These are phyloP conservation scores for Discostella pseudostelligera DNA, from an alignment of 108 stramenopile species.

Conservation along the genomic window DNA sequence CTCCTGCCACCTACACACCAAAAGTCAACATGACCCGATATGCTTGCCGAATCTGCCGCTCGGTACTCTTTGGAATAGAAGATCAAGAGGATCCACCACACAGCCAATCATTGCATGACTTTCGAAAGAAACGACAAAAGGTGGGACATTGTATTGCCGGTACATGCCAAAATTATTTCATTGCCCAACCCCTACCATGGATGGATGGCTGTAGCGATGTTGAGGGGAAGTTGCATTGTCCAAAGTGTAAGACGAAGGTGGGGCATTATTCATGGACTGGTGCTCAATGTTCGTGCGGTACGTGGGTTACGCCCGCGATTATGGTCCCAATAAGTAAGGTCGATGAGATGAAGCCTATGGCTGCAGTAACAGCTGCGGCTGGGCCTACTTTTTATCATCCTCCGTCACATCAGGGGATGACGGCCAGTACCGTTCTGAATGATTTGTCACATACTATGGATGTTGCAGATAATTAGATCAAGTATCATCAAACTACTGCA, in stretches of 20 bases:
- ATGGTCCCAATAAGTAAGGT: conserved; percentile 73
- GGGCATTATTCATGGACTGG: conserved; percentile 86
- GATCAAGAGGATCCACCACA: conserved; percentile 71
- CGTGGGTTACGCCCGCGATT: conserved; percentile 87
- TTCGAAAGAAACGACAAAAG: conserved; percentile 37
- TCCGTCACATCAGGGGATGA: too few species aligned
- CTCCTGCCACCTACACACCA: conserved; percentile 6
- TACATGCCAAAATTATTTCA: conserved; percentile 62
- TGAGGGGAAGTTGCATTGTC: conserved; percentile 75
- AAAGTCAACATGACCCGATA: conserved; percentile 45
- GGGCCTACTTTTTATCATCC: too few species aligned
- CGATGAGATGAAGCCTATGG: conserved; percentile 47
- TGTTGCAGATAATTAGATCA: too few species aligned
- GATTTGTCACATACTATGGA: too few species aligned
- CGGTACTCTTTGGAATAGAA: conserved; percentile 59
- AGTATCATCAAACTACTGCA: too few species aligned
- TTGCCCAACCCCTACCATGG: conserved; percentile 54
- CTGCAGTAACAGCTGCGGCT: background rate
- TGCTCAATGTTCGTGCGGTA: conserved; percentile 79
- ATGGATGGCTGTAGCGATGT: conserved; percentile 49
- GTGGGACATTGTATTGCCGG: conserved; percentile 11
- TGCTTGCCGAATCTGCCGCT: conserved; percentile 75
- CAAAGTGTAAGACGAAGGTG: conserved; percentile 69
- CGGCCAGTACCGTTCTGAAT: too few species aligned
- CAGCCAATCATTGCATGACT: conserved; percentile 45